phyloP scores from a whole-genome alignment of 2,329 filamentous ascomycete species.

The Rasamsonia emersonii region DNA sequence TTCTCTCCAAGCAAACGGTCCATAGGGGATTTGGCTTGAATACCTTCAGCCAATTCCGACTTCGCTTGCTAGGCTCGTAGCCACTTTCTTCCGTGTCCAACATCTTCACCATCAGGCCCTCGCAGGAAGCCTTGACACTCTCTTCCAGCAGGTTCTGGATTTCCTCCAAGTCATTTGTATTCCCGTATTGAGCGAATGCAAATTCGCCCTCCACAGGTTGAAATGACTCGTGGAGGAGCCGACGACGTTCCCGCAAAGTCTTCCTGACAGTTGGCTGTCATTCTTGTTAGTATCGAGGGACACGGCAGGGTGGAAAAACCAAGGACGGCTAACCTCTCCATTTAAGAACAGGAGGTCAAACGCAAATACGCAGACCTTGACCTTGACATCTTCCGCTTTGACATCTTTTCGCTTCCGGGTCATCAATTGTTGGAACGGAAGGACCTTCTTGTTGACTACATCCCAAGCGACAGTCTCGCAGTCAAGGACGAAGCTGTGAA shows the following conservation, averaged over 20 bases:
- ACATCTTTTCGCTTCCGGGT: constrained; percentile 96
- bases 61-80: constrained; percentile 93
- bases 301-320: neutral
- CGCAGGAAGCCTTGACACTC: constrained; percentile 89
- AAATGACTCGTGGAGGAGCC: constrained; percentile 66
- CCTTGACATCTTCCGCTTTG: constrained; percentile 87
- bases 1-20: neutral
- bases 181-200: constrained; percentile 74
- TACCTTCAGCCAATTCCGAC: constrained; percentile 96
- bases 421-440: constrained; percentile 98
- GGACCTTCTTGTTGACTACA: constrained; percentile 82
- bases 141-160: constrained; percentile 91
- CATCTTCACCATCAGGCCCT: constrained; percentile 99
- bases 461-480: constrained; percentile 99
- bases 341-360: constrained; percentile 94
- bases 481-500: constrained; percentile 94
- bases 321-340: constrained; percentile 51
- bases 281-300: constrained; percentile 1
- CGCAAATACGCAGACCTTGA: constrained; percentile 94
- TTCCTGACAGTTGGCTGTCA: constrained; percentile 72
- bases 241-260: constrained; percentile 71
- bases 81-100: constrained; percentile 84
- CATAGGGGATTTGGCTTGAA: constrained; percentile 3
- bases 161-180: constrained; percentile 83
- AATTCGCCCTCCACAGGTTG: constrained; percentile 79